Evolutionary conservation across 345 rosid genomes (phyloP).

Genomic region (Odontarrhena argentea): DNA sequence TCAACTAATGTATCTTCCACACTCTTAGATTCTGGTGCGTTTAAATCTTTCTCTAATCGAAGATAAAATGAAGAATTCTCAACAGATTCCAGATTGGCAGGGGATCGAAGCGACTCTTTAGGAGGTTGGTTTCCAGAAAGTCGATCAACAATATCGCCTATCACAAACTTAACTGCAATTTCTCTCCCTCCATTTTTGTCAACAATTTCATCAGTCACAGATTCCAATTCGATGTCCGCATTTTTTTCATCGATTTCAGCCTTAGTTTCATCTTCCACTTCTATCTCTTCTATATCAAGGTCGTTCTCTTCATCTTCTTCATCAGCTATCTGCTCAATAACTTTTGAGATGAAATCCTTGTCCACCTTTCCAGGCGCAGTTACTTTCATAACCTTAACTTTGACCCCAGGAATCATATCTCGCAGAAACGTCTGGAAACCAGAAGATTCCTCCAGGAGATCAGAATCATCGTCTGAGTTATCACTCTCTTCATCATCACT

Average conservation of each 20-base stretch:
- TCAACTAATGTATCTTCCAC: conserved; percentile 50
- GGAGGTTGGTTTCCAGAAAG: conserved; percentile 53
- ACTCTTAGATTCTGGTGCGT: conserved; percentile 47
- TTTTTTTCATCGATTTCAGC: conserved; percentile 60
- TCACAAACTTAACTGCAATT: conserved; percentile 76
- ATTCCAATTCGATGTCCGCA: conserved; percentile 56
- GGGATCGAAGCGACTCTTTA: conserved; percentile 66
- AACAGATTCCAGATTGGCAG: conserved; percentile 71
- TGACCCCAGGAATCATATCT: conserved; percentile 88
- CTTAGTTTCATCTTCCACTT: conserved; percentile 58
- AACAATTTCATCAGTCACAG: conserved; percentile 46
- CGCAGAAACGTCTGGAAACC: conserved; percentile 70
- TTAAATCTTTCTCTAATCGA: conserved; percentile 64
- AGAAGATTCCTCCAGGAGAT: conserved; percentile 68
- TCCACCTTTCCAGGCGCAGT: conserved; percentile 74
- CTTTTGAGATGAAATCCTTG: conserved; percentile 81
- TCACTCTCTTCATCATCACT: conserved; percentile 65
- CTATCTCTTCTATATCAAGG: conserved; percentile 53
- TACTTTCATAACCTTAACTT: conserved; percentile 87
- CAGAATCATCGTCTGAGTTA: conserved; percentile 69
- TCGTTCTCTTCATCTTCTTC: conserved; percentile 77
- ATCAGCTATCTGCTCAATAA: conserved; percentile 77
- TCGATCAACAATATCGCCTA: conserved; percentile 67
- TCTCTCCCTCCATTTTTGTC: conserved; percentile 61
- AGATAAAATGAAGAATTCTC: conserved; percentile 65